Conservation (phyloP, 129 eudicot species). For the Arctium lappa region DNA sequence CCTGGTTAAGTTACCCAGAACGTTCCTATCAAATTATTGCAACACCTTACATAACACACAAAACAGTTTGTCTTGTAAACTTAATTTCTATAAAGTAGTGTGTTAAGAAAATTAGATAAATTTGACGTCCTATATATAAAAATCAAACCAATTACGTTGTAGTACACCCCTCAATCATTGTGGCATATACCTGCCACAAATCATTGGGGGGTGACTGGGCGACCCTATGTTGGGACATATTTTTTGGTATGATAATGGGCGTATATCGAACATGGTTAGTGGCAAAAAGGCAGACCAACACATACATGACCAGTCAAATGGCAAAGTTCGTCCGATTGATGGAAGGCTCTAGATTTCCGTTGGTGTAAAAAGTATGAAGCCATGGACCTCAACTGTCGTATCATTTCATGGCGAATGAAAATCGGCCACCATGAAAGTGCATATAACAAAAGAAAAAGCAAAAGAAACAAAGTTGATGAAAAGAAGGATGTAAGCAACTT, state of each 20-base stretch:
- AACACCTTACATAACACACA: neutral
- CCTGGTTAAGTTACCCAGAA: neutral
- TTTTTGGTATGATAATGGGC: neutral
- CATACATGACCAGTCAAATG: neutral
- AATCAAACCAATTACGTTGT: no score
- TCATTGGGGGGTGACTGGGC: neutral
- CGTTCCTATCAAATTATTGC: no score
- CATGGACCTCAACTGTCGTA: neutral
- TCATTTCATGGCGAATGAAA: slow-evolving; percentile 23
- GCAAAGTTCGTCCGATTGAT: neutral
- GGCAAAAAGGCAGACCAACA: neutral
- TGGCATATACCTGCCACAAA: neutral
- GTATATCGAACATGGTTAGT: neutral
- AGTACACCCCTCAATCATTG: neutral
- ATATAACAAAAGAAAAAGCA: slow-evolving; percentile 28
- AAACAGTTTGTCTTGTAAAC: neutral
- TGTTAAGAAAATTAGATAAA: no score
- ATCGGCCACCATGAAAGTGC: slow-evolving; percentile 29
- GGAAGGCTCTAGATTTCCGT: neutral
- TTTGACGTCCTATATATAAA: no score
- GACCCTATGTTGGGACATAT: neutral
- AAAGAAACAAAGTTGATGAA: slow-evolving; percentile 35
- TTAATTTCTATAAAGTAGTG: neutral
- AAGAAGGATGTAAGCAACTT: slow-evolving; percentile 24
- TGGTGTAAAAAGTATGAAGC: neutral